Conservation (phyloP, 495 filamentous ascomycete genomes). For the Penicillium egyptiacum region DNA sequence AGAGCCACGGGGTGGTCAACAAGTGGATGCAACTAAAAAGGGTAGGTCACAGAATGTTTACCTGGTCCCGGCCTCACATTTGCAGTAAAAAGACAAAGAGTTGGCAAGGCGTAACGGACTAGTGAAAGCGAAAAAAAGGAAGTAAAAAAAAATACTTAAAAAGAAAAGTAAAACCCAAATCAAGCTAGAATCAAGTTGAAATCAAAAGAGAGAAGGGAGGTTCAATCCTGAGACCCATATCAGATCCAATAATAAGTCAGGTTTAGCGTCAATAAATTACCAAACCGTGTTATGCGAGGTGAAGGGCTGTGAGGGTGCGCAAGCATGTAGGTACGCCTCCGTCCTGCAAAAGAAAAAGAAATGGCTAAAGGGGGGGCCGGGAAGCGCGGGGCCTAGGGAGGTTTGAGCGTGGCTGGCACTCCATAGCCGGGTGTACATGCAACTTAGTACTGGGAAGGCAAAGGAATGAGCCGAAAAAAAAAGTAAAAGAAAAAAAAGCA, state of each 20-base stretch:
- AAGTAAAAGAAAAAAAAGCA: slow-evolving; percentile 11
- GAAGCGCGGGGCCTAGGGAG: slow-evolving; percentile 30
- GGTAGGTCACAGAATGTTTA: slow-evolving; percentile 36
- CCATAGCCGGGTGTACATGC: slow-evolving; percentile 24
- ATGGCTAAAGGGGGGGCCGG: slow-evolving; percentile 27
- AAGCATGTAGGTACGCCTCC: slow-evolving; percentile 29
- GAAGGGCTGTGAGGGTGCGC: slow-evolving; percentile 18
- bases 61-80: slow-evolving; percentile 20
- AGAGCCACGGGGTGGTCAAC: slow-evolving; percentile 36
- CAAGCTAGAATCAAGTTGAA: slow-evolving; percentile 1
- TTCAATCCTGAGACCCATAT: slow-evolving; percentile 36
- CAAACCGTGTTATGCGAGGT: slow-evolving; percentile 9
- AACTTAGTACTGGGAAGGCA: slow-evolving; percentile 14
- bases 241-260: slow-evolving; percentile 43
- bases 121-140: slow-evolving; percentile 18
- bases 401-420: slow-evolving; percentile 39
- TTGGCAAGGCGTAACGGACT: slow-evolving; percentile 18
- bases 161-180: slow-evolving; percentile 2
- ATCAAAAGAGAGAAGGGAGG: slow-evolving; percentile 17
- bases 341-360: slow-evolving; percentile 26
- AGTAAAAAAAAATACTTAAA: neutral
- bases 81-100: slow-evolving; percentile 4
- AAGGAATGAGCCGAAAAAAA: slow-evolving; percentile 32
- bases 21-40: slow-evolving; percentile 44
- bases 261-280: slow-evolving; percentile 37